These are phyloP conservation scores for Leccinum uliginosum DNA, from an alignment of 768 basidiomycete species.

Conservation along the genomic window DNA sequence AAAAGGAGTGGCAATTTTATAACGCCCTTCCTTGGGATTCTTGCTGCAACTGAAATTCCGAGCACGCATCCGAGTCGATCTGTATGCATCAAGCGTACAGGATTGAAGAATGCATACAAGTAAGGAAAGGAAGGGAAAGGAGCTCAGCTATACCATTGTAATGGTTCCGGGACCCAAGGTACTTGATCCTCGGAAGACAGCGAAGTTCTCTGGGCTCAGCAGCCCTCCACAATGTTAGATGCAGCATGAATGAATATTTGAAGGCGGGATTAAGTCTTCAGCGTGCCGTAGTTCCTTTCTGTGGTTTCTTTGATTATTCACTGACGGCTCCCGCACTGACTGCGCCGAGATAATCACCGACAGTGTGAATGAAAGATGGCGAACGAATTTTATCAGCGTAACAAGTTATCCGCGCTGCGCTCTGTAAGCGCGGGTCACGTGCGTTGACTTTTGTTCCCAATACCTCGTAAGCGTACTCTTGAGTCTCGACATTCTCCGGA, in stretches of 20 bases:
- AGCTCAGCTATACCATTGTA: not conserved
- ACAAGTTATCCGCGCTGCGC: not conserved
- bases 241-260: slow-evolving; percentile 1
- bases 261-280: not conserved
- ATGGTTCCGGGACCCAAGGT: not conserved
- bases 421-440: slow-evolving; percentile 10
- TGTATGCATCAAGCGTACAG: slow-evolving; percentile 1
- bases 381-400: not conserved
- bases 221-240: not conserved
- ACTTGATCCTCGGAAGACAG: slow-evolving; percentile 13
- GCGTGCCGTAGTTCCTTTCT: not conserved
- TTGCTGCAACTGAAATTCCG: not conserved
- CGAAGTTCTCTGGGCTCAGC: not conserved
- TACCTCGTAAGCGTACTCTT: not conserved
- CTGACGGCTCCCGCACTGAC: not conserved
- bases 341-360: not conserved
- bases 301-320: not conserved
- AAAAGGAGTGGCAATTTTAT: not conserved
- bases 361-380: not conserved
- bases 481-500: not conserved
- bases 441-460: slow-evolving; percentile 13
- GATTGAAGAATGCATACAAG: not conserved
- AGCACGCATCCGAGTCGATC: not conserved
- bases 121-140: not conserved
- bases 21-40: not conserved